Percentiles rank a stretch among this genome's conserved stretches.
These are phyloP conservation scores for Parietaria judaica DNA, from an alignment of 306 rosid species.

Conservation along the genomic window DNA sequence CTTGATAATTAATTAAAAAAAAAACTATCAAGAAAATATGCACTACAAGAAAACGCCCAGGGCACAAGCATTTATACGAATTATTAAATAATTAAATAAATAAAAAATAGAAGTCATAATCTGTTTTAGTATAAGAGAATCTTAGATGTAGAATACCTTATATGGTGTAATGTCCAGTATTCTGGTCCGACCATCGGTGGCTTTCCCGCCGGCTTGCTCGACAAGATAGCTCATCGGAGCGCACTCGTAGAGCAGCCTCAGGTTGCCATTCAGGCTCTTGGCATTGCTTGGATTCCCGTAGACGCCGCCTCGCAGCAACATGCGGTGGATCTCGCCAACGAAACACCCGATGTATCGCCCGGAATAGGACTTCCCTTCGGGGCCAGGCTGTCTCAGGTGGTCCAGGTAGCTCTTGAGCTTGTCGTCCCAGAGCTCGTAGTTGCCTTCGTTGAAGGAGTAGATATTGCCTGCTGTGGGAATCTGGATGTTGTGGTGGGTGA, in stretches of 20 bases:
- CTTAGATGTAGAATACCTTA: slow-evolving; percentile 12
- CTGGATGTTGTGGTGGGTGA: slow-evolving; percentile 28
- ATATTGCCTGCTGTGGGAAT: slow-evolving; percentile 30
- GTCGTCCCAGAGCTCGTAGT: slow-evolving; percentile 31
- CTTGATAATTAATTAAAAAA: too few relatives aligned
- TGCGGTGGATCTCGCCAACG: slow-evolving; percentile 35
- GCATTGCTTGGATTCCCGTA: slow-evolving; percentile 35
- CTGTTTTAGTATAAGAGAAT: too few relatives aligned
- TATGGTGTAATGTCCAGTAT: slow-evolving; percentile 30
- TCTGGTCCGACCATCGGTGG: slow-evolving; percentile 27
- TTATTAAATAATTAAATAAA: too few relatives aligned
- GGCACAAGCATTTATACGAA: too few relatives aligned
- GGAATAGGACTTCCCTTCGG: slow-evolving; percentile 28
- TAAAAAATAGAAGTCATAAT: too few relatives aligned
- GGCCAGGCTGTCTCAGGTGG: slow-evolving; percentile 31
- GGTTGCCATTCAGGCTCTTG: slow-evolving; percentile 28
- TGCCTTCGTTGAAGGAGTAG: slow-evolving; percentile 39
- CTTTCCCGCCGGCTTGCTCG: slow-evolving; percentile 40
- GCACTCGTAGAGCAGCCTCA: slow-evolving; percentile 35
- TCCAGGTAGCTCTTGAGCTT: slow-evolving; percentile 30
- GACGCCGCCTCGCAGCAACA: slow-evolving; percentile 33
- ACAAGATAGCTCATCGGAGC: slow-evolving; percentile 41
- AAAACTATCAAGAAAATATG: too few relatives aligned
- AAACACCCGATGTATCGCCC: slow-evolving; percentile 35
- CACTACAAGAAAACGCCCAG: too few relatives aligned